These are phyloP conservation scores for Porpolomopsis calyptriformis DNA, from an alignment of 768 basidiomycete genomes.

Conservation along the genomic window DNA sequence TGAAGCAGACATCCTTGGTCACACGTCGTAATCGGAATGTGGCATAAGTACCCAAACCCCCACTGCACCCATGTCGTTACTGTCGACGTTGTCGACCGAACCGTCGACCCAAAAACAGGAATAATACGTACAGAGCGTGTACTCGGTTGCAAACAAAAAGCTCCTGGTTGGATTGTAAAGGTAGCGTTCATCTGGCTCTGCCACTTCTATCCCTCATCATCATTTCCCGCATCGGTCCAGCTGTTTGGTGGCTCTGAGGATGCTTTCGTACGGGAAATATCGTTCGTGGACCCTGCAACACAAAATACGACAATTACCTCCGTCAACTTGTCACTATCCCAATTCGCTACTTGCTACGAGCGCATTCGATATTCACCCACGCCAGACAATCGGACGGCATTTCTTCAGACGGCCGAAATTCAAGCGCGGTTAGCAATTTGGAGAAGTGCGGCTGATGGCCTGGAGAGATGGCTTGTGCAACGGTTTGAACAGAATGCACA, in stretches of 20 bases:
- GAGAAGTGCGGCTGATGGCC: constrained; percentile 68
- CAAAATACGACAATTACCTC: constrained; percentile 80
- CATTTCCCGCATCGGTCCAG: constrained; percentile 38
- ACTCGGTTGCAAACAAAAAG: constrained; percentile 84
- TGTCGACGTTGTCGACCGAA: constrained; percentile 78
- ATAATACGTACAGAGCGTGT: constrained; percentile 87
- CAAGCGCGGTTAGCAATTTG: constrained; percentile 74
- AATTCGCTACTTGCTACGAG: constrained; percentile 88
- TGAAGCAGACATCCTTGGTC: constrained; percentile 71
- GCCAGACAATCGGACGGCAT: constrained; percentile 53
- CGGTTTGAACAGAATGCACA: constrained; percentile 90
- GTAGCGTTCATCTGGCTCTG: constrained; percentile 28
- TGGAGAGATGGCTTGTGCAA: constrained; percentile 80
- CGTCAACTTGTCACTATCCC: constrained; percentile 89
- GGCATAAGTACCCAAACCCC: constrained; percentile 94
- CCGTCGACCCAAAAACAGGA: constrained; percentile 73
- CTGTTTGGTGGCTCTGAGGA: constrained; percentile 89
- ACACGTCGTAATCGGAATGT: constrained; percentile 86
- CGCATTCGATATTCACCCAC: constrained; percentile 76
- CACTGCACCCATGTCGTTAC: constrained; percentile 83
- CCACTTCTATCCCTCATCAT: constrained; percentile 4
- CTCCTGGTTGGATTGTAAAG: constrained; percentile 88
- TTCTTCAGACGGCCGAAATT: constrained; percentile 86
- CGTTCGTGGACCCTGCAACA: constrained; percentile 78
- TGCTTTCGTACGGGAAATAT: constrained; percentile 90